These are phyloP conservation scores for Malassezia vespertilionis DNA, from an alignment of 1,284 basidiomycete species.

Conservation along the genomic window DNA sequence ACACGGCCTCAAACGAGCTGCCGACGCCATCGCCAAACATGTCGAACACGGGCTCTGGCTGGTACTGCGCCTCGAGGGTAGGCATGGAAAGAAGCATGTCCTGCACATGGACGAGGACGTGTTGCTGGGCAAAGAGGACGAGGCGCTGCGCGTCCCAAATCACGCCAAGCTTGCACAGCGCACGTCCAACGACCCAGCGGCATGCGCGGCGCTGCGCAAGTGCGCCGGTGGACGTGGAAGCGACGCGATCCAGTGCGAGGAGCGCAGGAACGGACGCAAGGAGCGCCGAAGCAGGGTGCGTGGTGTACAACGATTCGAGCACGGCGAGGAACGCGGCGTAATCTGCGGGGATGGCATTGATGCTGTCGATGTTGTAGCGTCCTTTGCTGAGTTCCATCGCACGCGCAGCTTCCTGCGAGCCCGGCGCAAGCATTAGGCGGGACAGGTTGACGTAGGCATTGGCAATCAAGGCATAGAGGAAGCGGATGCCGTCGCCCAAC, in stretches of 20 bases:
- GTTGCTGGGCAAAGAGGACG: conserved; percentile 16
- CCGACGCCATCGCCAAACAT: conserved; percentile 19
- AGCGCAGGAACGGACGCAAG: conserved; percentile 75
- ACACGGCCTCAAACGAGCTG: conserved; percentile 16
- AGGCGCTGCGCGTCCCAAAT: conserved; percentile 56
- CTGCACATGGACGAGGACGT: conserved; percentile 12
- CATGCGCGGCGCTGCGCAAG: conserved; percentile 50
- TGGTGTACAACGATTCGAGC: conserved; percentile 59
- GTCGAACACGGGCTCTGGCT: conserved; percentile 19
- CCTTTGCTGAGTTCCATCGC: conserved; percentile 26
- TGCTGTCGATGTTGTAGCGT: conserved; percentile 50
- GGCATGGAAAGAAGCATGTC: conserved; percentile 4
- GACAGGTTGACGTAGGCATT: conserved; percentile 30
- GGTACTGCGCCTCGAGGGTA: conserved; percentile 22
- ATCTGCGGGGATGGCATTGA: conserved; percentile 51
- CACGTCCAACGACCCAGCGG: conserved; percentile 57
- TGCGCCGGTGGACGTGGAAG: conserved; percentile 23
- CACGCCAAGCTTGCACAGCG: conserved; percentile 61
- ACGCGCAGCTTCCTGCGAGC: conserved; percentile 12
- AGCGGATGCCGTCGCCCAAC: conserved; percentile 23
- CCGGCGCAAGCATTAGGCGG: conserved; percentile 22
- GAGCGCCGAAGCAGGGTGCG: conserved; percentile 62
- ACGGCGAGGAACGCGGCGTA: conserved; percentile 65
- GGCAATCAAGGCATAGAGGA: conserved; percentile 33
- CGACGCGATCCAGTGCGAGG: conserved; percentile 58